Evolutionary conservation across 2,329 filamentous ascomycete genomes (phyloP).

Genomic region (Knufia petricola): DNA sequence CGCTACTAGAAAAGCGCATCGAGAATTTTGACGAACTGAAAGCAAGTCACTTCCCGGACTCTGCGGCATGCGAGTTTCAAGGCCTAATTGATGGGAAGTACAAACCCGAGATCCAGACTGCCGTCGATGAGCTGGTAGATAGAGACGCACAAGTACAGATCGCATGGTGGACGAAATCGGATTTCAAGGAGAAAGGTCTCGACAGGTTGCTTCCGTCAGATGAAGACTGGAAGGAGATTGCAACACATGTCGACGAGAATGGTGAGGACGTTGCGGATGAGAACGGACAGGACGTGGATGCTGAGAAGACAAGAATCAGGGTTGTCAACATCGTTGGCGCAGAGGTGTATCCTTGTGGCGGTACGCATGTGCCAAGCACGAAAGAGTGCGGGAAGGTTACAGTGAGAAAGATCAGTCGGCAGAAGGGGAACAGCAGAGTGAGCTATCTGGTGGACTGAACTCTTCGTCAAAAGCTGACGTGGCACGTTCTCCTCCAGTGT

Average conservation of each 20-base stretch:
- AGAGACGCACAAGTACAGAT: slow-evolving; percentile 51
- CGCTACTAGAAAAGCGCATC: slow-evolving; percentile 45
- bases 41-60: slow-evolving; percentile 61
- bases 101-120: slow-evolving; percentile 53
- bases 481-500: too few species aligned
- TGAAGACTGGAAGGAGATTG: slow-evolving; percentile 57
- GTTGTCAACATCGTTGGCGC: slow-evolving; percentile 60
- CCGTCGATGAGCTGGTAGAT: slow-evolving; percentile 50
- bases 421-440: slow-evolving; percentile 54
- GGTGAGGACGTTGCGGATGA: slow-evolving; percentile 44
- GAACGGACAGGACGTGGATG: slow-evolving; percentile 20
- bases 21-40: slow-evolving; percentile 56
- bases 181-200: slow-evolving; percentile 47
- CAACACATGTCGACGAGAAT: slow-evolving; percentile 50
- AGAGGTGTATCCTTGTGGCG: slow-evolving; percentile 64
- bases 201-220: slow-evolving; percentile 43
- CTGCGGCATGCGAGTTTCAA: slow-evolving; percentile 57
- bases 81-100: slow-evolving; percentile 56
- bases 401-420: slow-evolving; percentile 58
- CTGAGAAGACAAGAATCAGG: slow-evolving; percentile 48
- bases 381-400: slow-evolving; percentile 49
- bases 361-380: slow-evolving; percentile 59
- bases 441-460: slow-evolving; percentile 30
- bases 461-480: not conserved
- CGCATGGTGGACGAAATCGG: slow-evolving; percentile 57